These are phyloP conservation scores for Carex cristatella DNA, from an alignment of 176 grass and related monocot genomes.

Conservation along the genomic window DNA sequence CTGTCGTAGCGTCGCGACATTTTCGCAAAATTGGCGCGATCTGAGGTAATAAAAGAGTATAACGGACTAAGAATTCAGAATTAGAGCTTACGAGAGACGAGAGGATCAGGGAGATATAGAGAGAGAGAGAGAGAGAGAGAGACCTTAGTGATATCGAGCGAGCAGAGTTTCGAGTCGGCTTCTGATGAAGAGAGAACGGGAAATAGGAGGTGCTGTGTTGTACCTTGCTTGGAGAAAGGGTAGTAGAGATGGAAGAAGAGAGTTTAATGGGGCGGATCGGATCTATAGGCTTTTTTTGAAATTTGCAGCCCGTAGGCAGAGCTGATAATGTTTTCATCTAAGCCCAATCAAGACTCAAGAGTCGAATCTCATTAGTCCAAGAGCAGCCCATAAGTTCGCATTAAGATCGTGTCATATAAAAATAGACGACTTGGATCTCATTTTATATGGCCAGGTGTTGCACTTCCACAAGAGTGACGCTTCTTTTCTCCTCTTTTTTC, in stretches of 20 bases:
- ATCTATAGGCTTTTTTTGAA: too few species aligned
- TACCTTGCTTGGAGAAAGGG: conserved; percentile 29
- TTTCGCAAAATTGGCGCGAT: conserved; percentile 9
- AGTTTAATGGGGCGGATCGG: background rate
- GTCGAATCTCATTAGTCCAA: background rate
- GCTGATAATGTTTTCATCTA: background rate
- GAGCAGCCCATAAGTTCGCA: background rate
- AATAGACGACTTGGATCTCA: background rate
- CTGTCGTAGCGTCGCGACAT: conserved; percentile 97
- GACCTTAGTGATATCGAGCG: background rate
- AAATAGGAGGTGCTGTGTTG: background rate
- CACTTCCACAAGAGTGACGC: too few species aligned
- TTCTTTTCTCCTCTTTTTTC: too few species aligned
- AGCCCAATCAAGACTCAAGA: background rate
- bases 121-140: background rate
- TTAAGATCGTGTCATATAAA: background rate
- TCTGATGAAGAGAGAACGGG: background rate
- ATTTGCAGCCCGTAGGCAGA: background rate
- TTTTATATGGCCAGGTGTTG: too few species aligned
- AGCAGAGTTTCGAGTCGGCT: background rate
- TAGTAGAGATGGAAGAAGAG: conserved; percentile 5
- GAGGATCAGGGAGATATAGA: background rate
- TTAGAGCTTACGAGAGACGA: background rate
- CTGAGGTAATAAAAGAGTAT: background rate
- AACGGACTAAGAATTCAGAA: background rate